Evolutionary conservation across 352 stramenopile genomes (phyloP).

Genomic region (Nothophytophthora sp.): DNA sequence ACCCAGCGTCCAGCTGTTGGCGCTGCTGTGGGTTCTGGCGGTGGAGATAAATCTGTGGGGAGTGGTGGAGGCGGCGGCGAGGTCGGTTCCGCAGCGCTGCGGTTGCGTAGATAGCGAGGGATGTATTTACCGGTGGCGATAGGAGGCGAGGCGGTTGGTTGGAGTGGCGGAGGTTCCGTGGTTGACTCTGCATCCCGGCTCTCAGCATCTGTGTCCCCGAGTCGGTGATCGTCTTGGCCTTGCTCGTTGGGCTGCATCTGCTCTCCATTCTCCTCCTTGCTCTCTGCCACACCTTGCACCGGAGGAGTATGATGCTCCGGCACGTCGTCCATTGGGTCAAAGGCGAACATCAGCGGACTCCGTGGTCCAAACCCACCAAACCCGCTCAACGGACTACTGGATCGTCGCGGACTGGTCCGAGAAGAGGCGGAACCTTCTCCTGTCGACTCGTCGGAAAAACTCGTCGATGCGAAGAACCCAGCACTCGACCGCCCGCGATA

Average conservation of each 20-base stretch:
- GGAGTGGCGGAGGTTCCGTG: conserved; percentile 33
- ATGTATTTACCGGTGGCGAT: conserved; percentile 69
- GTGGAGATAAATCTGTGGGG: conserved; percentile 33
- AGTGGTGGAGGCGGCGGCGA: conserved; percentile 30
- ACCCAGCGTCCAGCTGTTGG: conserved; percentile 50
- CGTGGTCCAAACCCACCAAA: conserved; percentile 61
- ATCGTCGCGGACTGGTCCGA: conserved; percentile 50
- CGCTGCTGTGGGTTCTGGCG: conserved; percentile 36
- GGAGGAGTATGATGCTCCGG: conserved; percentile 34
- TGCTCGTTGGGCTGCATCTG: too few species aligned
- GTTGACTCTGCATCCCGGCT: conserved; percentile 12
- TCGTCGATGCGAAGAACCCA: conserved; percentile 45
- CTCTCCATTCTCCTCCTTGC: conserved; percentile 32
- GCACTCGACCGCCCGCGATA: conserved; percentile 46
- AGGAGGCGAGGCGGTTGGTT: conserved; percentile 59
- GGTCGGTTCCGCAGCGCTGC: conserved; percentile 42
- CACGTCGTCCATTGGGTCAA: conserved; percentile 74
- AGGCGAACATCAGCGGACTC: conserved; percentile 79
- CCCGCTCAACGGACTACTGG: conserved; percentile 54
- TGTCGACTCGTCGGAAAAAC: conserved; percentile 63
- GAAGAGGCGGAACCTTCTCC: conserved; percentile 34
- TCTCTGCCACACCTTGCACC: conserved; percentile 11
- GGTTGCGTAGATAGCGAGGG: conserved; percentile 73
- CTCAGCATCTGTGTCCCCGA: conserved; percentile 12
- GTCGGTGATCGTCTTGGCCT: conserved; percentile 21